Conservation (phyloP, 2,329 filamentous ascomycete species). For the Aspergillus sojae region DNA sequence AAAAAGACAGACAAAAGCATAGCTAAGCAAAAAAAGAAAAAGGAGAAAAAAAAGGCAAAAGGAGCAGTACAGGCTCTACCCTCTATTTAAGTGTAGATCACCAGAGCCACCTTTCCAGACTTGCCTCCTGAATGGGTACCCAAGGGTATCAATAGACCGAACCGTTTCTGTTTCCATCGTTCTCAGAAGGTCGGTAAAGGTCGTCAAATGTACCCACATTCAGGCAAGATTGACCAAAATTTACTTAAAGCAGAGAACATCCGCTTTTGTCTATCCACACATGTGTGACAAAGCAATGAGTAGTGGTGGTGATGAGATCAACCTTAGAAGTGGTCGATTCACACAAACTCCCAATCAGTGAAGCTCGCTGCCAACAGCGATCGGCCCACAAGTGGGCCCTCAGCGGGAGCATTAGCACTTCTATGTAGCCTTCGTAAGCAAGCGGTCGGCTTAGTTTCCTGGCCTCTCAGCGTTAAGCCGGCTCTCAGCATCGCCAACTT, state of each 20-base stretch:
- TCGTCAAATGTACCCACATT: neutral
- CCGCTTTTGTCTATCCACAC: slow-evolving; percentile 1
- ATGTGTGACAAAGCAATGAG: neutral
- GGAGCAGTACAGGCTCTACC: neutral
- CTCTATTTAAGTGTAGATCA: slow-evolving; percentile 2
- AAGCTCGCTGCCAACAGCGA: neutral
- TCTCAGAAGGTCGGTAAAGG: neutral
- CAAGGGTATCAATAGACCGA: slow-evolving; percentile 15
- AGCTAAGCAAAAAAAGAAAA: slow-evolving; percentile 4
- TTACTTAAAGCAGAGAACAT: neutral
- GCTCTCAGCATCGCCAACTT: slow-evolving; percentile 85
- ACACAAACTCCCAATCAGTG: neutral
- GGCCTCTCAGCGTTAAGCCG: slow-evolving; percentile 63
- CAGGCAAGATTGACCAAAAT: neutral
- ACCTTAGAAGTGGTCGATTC: neutral
- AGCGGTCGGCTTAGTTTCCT: slow-evolving; percentile 19
- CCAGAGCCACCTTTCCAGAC: neutral
- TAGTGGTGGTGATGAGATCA: neutral
- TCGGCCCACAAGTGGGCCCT: neutral
- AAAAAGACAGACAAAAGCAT: slow-evolving; percentile 6
- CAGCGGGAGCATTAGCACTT: neutral
- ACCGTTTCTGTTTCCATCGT: neutral
- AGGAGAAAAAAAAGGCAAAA: neutral
- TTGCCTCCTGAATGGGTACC: slow-evolving; percentile 6
- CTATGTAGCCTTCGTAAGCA: neutral